Base-by-base conservation (phyloP, 331 rosid genomes). In the Malus hybrid region DNA sequence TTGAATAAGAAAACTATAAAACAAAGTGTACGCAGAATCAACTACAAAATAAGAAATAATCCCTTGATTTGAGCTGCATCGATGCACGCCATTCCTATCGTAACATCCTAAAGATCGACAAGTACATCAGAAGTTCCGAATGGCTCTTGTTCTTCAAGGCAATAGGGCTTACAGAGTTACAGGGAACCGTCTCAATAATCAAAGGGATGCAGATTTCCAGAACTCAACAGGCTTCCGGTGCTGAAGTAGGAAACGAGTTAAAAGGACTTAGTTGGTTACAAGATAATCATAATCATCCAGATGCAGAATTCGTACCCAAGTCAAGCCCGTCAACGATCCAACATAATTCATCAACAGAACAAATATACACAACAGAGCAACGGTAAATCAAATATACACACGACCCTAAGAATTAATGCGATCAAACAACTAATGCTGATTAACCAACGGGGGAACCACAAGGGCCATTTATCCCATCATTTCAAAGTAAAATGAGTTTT, bases 161-260 rank as follows among this genome's bases (percentile, higher is more conserved):
- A 14, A 69, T 7, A 39, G 3, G 5, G 22, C 16, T 66, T 32
- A 10, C 28, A 69, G 29, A 31, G 24, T 24, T 24, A 24, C 24
- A 24, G 33, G 1, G 72, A 60, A 29, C 63, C 76, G 65, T 77
- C 80, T 67, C 46, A 55, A 69, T 71, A 69, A 74, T 88, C 87
- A 93, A 11, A 63, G 82, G 42, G 94, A 82, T 69, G 92, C 87
- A 72, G 90, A 78, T 77, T 85, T 86, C 96, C 93, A 90, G 86
- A 88, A 91, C 63, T 88, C 95, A 75, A 79, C 31, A 19, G 91
- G 88, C 81, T 81, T 91, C 88, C 91, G 87, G 85, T 94, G 99
- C 99, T 91, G 99, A 81, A 84, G 76, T 71, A 31, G 20, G 75
- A 86, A 71, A 15, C 7, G 74, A 34, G 62, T 19, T 29, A 27